A percentile compares a stretch with the other conserved stretches of the same genome.
phyloP scores from a whole-genome alignment of 768 basidiomycete species.

The Boletellus sp. region DNA sequence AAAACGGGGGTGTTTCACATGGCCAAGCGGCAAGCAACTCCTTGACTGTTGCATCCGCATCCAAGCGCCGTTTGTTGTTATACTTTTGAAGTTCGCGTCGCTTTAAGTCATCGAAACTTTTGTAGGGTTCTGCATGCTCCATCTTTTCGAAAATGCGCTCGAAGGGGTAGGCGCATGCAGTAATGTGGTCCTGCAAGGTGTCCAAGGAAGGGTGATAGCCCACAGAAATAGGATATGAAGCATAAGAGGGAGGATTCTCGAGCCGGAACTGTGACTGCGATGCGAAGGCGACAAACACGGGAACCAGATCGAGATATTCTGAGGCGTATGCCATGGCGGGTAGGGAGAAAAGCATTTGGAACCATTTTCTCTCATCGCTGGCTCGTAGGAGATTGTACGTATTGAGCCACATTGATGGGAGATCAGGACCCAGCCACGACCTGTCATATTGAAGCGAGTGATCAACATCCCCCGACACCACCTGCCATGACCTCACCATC shows the following conservation, averaged over 20 bases:
- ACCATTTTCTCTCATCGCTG: conserved; percentile 7
- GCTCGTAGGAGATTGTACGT: conserved; percentile 23
- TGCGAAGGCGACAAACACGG: conserved; percentile 30
- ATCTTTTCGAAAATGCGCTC: background rate
- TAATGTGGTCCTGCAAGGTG: background rate
- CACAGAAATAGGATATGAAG: conserved; percentile 3
- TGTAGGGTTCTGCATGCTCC: background rate
- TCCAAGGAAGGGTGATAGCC: background rate
- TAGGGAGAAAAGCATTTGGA: conserved; percentile 26
- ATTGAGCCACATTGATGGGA: conserved; percentile 23
- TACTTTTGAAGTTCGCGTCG: background rate
- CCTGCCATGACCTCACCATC: conserved; percentile 7
- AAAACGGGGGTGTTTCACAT: background rate
- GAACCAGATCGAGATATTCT: conserved; percentile 12
- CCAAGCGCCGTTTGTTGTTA: background rate
- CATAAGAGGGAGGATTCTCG: conserved; percentile 12
- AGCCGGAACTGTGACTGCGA: conserved; percentile 9
- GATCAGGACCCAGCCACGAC: conserved; percentile 21
- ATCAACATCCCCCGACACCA: background rate
- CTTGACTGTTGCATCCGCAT: background rate
- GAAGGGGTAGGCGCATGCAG: background rate
- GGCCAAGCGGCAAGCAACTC: background rate
- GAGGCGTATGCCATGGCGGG: conserved; percentile 29
- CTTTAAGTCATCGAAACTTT: background rate
- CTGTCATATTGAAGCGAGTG: conserved; percentile 17